Percentiles rank a stretch among this genome's conserved stretches.
Evolutionary conservation across 2,329 filamentous ascomycete species (phyloP).

Genomic region (Pestalotiopsis sp.): DNA sequence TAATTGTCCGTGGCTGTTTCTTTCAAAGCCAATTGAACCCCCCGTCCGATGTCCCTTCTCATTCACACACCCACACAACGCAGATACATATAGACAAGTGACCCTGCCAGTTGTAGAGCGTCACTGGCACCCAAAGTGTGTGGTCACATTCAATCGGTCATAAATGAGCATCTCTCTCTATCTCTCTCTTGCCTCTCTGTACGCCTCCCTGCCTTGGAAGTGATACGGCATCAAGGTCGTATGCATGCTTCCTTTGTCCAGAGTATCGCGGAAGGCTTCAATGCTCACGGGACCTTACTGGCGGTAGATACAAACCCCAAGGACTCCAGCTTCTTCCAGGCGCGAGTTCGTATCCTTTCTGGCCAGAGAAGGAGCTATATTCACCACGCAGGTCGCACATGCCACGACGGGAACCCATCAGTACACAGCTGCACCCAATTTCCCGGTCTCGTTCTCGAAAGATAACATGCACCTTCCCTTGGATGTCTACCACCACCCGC

Average conservation of each 20-base stretch:
- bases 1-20: background rate
- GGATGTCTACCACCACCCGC: background rate
- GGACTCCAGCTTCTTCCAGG: background rate
- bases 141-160: background rate
- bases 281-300: background rate
- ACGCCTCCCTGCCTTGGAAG: background rate
- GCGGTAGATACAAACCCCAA: background rate
- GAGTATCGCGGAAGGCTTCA: background rate
- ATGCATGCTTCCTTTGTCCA: background rate
- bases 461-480: background rate
- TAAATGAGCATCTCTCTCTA: conserved; percentile 1
- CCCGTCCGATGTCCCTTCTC: background rate
- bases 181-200: background rate
- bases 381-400: background rate
- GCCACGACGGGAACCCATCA: background rate
- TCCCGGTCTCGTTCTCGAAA: background rate
- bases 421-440: background rate
- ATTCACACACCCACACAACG: background rate
- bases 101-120: background rate
- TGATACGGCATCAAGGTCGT: background rate
- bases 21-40: background rate
- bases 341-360: background rate
- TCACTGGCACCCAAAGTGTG: background rate
- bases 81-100: background rate
- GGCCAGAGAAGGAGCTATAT: background rate